Conservation (phyloP, 805 yeast genomes). For the Cyberlindnera misumaiensis region DNA sequence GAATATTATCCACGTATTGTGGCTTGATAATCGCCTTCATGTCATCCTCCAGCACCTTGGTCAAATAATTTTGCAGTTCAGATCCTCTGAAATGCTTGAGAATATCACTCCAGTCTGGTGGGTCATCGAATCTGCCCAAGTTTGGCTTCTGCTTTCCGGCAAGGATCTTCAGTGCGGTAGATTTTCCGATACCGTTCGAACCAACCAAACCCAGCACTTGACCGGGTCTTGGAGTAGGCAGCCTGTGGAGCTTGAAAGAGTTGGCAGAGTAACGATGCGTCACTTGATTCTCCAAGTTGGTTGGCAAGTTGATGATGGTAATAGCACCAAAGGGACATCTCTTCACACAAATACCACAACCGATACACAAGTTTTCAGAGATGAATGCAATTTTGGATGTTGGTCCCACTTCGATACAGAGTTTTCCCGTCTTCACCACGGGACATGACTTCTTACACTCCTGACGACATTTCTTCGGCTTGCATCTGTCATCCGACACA, state of each 20-base stretch:
- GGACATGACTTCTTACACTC: constrained; percentile 97
- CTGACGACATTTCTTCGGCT: constrained; percentile 97
- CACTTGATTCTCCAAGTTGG: constrained; percentile 85
- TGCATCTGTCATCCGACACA: constrained; percentile 89
- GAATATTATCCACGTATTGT: constrained; percentile 96
- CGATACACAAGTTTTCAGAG: constrained; percentile 90
- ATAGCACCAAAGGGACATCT: constrained; percentile 98
- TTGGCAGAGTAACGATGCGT: constrained; percentile 98
- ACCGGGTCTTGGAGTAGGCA: constrained; percentile 98
- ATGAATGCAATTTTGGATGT: constrained; percentile 88
- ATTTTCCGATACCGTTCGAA: constrained; percentile 98
- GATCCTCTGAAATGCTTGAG: constrained; percentile 91
- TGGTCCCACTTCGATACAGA: constrained; percentile 95
- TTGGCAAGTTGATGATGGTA: constrained; percentile 91
- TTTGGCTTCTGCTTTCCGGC: constrained; percentile 98
- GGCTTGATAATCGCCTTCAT: constrained; percentile 98
- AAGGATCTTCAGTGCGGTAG: constrained; percentile 92
- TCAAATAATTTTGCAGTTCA: constrained; percentile 93
- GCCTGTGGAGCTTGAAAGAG: constrained; percentile 92
- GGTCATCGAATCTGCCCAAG: constrained; percentile 87
- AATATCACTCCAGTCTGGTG: constrained; percentile 97
- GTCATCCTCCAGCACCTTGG: constrained; percentile 87
- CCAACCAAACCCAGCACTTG: constrained; percentile 98
- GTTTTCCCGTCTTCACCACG: constrained; percentile 94
- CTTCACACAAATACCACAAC: constrained; percentile 99